Evolutionary conservation across 306 rosid species (phyloP), one percentile per base, ranked within the genome.

Genomic region (Begonia peltatifolia): DNA sequence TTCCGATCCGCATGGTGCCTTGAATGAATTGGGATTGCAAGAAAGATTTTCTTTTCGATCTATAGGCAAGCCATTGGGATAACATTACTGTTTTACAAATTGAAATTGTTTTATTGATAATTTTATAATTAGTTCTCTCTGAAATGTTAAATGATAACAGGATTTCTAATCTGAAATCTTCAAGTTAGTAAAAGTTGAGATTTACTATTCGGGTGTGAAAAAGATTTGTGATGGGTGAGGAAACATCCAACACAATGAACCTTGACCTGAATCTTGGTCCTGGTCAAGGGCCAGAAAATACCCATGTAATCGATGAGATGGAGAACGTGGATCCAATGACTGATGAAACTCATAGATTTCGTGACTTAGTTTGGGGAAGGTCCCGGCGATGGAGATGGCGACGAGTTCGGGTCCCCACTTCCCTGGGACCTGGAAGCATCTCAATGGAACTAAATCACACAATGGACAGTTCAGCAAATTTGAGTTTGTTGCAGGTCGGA

Each of bases 261-360:
- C 96, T 87, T 62, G 96, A 92, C 80, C 75, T 87, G 87, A 92
- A 92, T 68, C 83, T 86, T 79, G 84, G 84, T 72, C 94, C 99
- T 22, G 71, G 56, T 63, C 96, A 88, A 1, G 96, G 81, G 63
- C 86, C 76, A 11, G 62, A 54, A 14, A 58, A 59, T 6, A 74
- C 66, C 42, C 42, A 74, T 17, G 36, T 66, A 16, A 47, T 54
- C 2, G 76, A 52, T 61, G 92, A 76, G 25, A 70, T 69, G 30
- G 67, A 74, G 68, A 77, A 64, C 74, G 67, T 86, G 69, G 93
- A 82, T 22, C 61, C 67, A 43, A 79, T 87, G 93, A 61, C 72
- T 58, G 89, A 65, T 0, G 71, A 72, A 10, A 42, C 74, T 54
- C 76, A 50, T 56, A 71, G 86, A 63, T 38, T 78, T 23, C 73